Base-by-base conservation (phyloP, 805 yeast species). In the Cyberlindnera veronae region DNA sequence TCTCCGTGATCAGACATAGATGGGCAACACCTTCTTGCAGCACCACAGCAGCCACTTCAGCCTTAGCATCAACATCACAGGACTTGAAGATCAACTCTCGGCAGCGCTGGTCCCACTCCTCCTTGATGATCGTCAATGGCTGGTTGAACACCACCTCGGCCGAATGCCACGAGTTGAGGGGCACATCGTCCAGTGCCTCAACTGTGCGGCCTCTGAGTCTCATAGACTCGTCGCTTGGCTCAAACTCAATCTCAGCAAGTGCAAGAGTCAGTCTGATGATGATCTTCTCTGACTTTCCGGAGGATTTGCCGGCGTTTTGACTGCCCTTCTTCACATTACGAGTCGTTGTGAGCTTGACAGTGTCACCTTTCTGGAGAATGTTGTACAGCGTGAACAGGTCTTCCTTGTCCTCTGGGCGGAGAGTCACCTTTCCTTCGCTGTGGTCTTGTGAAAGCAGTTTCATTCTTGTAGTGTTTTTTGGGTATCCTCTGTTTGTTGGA, bases 1-100 rank as follows among this genome's bases (percentile, higher is more conserved):
- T 84, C 34, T 90, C 95, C 0, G 97, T 88, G 16, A 93, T 72
- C 36, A 89, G 68, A 62, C 99, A 91, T 17, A 91, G 67, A 61
- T 91, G 96, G 3, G 97, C 96, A 38, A 93, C 77, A 16, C 98
- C 99, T 55, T 93, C 97, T 62, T 91, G 89, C 53, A 93, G 63
- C 0, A 90, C 95, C 18, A 93, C 80, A 1, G 98, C 98, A 3
- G 95, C 99, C 16, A 91, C 76, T 54, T 91, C 98, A 0, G 96
- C 95, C 56, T 81, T 81, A 28, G 76, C 73, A 42, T 81, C 95
- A 14, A 85, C 72, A 18, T 85, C 77, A 35, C 88, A 78, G 2
- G 95, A 77, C 35, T 84, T 81, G 13, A 76, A 69, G 7, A 89
- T 67, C 15, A 83, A 64, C 23, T 77, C 80, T 44, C 79, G 71